These are phyloP conservation scores for Cinnamomum chago DNA, from an alignment of 164 flowering plant genomes.

Conservation along the genomic window DNA sequence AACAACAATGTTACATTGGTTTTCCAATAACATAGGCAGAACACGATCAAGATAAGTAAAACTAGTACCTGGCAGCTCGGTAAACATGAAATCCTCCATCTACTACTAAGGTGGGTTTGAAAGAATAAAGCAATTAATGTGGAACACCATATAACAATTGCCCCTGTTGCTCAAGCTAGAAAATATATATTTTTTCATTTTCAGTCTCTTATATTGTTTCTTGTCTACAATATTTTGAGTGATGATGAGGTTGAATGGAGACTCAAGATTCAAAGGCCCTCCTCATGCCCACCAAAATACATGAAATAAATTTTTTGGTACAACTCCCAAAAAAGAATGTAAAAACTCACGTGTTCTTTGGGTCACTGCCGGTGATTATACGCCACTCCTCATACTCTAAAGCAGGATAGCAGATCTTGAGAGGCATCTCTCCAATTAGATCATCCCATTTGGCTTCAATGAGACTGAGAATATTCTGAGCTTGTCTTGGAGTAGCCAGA, in stretches of 20 bases:
- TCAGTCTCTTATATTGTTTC: no score
- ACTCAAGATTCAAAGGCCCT: constrained; percentile 7
- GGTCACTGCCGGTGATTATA: constrained; percentile 85
- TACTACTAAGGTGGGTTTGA: no score
- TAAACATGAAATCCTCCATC: no score
- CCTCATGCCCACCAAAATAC: constrained; percentile 16
- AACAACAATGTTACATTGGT: no score
- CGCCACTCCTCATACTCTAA: constrained; percentile 83
- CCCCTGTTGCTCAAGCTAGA: constrained; percentile 35
- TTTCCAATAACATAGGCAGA: no score
- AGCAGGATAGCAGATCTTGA: constrained; percentile 84
- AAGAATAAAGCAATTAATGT: no score
- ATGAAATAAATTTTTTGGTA: neutral
- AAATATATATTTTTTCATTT: no score
- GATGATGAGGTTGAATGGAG: no score
- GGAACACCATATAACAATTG: neutral
- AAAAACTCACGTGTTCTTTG: constrained; percentile 77
- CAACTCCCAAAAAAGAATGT: neutral
- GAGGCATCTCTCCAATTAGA: constrained; percentile 74
- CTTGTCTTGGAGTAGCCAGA: constrained; percentile 69
- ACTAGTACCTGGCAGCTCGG: no score
- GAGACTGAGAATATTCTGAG: constrained; percentile 60
- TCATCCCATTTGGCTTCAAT: constrained; percentile 88
- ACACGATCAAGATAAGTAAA: constrained; percentile 19
- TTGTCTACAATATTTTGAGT: no score